Evolutionary conservation across 768 basidiomycete species (phyloP), one percentile per base, ranked within the genome.

Genomic region (Mycena olivaceomarginata): DNA sequence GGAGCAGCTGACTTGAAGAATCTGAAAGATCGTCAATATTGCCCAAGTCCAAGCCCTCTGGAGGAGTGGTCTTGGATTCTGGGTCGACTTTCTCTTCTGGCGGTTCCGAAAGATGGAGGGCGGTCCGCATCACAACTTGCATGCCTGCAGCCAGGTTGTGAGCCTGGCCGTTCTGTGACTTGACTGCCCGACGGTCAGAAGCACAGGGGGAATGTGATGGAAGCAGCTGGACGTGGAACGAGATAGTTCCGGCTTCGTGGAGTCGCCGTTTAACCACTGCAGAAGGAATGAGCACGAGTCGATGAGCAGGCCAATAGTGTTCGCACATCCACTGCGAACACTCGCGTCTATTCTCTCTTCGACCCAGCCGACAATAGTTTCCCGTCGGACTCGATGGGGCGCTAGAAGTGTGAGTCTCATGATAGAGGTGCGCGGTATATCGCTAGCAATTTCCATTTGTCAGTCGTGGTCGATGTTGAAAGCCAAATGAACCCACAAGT

Each of bases 371-470:
- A 59, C 37, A 10, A 67, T 48, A 7, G 69, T 76, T 9, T 71
- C 75, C 5, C 10, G 2, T 67, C 75, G n/a, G 10, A 60, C 37
- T 20, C 57, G 75, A 51, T 76, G 75, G 10, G 65, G 53, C 15
- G 75, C 69, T 8, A 39, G 10, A 15, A 76, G 75, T 2, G 70
- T 67, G 31, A 76, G 10, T 13, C 10, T 57, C 16, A 76, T 37
- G 5, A 4, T 11, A n/a, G 64, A 41, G 4, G 40, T 63, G 20
- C 20, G 39, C 5, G 40, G 39, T n/a, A 63, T 22, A 13, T 63
- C 62, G 9, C 62, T 63, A 43, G 39, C n/a, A n/a, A 41, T 12
- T 25, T 37, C 11, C 57, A 15, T 10, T n/a, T 18, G 18, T 63
- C 10, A 63, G 41, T n/a, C 0, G 18, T 3, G 8, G 16, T 20